Evolutionary conservation across 768 basidiomycete species (phyloP).

Genomic region (Mycena sanguinolenta): DNA sequence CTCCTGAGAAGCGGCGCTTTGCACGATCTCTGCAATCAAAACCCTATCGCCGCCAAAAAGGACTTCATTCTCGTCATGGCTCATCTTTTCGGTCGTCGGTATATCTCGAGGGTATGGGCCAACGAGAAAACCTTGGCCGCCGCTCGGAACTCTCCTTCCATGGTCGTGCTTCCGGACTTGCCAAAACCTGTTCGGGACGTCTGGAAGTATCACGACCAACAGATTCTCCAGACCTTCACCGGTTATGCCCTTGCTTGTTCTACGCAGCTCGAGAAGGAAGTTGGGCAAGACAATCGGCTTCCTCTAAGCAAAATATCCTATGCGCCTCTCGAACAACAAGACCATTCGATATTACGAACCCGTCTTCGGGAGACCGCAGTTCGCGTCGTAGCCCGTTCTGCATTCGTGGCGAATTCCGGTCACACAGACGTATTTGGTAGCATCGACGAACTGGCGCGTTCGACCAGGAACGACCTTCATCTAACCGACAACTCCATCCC

Average conservation of each 20-base stretch:
- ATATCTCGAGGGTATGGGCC: constrained; percentile 60
- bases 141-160: constrained; percentile 64
- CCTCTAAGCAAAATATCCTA: constrained; percentile 59
- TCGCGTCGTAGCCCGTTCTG: constrained; percentile 62
- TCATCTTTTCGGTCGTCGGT: constrained; percentile 76
- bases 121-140: constrained; percentile 50
- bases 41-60: constrained; percentile 56
- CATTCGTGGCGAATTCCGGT: constrained; percentile 78
- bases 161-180: constrained; percentile 68
- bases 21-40: constrained; percentile 67
- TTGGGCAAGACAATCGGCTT: constrained; percentile 60
- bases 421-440: constrained; percentile 67
- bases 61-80: constrained; percentile 69
- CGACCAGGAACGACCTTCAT: constrained; percentile 65
- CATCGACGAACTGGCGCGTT: constrained; percentile 65
- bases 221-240: constrained; percentile 67
- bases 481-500: constrained; percentile 75
- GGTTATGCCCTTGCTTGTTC: constrained; percentile 68
- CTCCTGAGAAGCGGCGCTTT: constrained; percentile 70
- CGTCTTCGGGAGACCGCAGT: constrained; percentile 56
- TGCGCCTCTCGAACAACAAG: constrained; percentile 9
- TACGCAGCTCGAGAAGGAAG: constrained; percentile 48
- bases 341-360: constrained; percentile 45
- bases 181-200: constrained; percentile 53
- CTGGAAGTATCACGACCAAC: constrained; percentile 60